A percentile compares a stretch with the other conserved stretches of the same genome.
Conservation (phyloP, 139 green algal species). For the Volvox reticuliferus region DNA sequence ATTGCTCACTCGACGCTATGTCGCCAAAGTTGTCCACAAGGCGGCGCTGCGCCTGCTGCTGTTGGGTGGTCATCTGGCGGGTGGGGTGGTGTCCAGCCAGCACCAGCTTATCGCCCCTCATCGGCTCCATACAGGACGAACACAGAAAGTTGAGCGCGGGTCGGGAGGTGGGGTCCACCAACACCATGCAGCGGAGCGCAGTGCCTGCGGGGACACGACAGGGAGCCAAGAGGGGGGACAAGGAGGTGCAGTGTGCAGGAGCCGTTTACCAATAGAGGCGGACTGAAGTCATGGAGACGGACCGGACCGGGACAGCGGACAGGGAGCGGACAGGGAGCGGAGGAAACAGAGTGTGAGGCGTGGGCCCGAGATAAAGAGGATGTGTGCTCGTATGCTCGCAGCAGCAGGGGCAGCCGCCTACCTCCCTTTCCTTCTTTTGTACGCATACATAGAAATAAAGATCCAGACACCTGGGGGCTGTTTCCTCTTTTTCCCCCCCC, state of each 20-base stretch:
- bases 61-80: constrained; percentile 52
- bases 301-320: too few relatives aligned
- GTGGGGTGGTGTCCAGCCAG: constrained; percentile 45
- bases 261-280: too few relatives aligned
- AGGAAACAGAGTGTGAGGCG: too few relatives aligned
- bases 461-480: too few relatives aligned
- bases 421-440: too few relatives aligned
- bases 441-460: too few relatives aligned
- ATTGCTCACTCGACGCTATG: constrained; percentile 40
- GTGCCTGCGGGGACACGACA: constrained; percentile 13
- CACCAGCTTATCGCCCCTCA: constrained; percentile 57
- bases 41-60: constrained; percentile 47
- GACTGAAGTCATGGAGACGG: neutral
- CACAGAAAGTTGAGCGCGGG: constrained; percentile 50
- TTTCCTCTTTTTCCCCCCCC: too few relatives aligned
- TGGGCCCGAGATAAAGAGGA: neutral
- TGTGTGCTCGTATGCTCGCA: neutral
- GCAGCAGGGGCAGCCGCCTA: too few relatives aligned
- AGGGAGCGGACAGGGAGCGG: neutral
- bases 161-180: constrained; percentile 52
- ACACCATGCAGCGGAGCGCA: constrained; percentile 41
- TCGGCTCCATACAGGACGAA: constrained; percentile 42
- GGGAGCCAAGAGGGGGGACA: neutral
- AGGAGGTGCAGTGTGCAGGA: neutral
- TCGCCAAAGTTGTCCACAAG: constrained; percentile 54